phyloP scores from a whole-genome alignment of 2,329 filamentous ascomycete genomes.

The Cladosporium austrohemisphaericum region DNA sequence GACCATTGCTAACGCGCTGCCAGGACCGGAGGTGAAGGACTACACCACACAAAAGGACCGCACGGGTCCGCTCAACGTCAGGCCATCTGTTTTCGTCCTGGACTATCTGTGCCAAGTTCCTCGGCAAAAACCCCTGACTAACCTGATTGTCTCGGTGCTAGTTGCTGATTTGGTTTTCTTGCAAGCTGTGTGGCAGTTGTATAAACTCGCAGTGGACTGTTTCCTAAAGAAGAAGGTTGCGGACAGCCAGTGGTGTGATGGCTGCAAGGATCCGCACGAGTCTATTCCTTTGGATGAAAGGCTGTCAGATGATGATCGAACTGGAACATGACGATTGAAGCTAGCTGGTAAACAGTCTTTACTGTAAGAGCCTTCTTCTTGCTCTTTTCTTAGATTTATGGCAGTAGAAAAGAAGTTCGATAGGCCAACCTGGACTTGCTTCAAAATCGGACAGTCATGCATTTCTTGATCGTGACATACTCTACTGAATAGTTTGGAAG shows the following conservation, averaged over 20 bases:
- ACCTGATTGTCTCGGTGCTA: conserved; percentile 19
- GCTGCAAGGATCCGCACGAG: neutral
- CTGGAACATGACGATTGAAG: too few species aligned
- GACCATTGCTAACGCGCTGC: conserved; percentile 12
- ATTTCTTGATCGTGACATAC: too few species aligned
- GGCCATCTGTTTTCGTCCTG: conserved; percentile 16
- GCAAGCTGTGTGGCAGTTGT: conserved; percentile 20
- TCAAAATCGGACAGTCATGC: too few species aligned
- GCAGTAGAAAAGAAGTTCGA: too few species aligned
- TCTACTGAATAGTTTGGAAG: too few species aligned
- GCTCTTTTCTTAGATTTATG: too few species aligned
- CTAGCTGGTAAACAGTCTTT: too few species aligned
- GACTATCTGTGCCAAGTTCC: conserved; percentile 23
- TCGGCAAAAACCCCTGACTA: conserved; percentile 16
- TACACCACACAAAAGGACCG: neutral
- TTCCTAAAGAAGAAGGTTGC: neutral
- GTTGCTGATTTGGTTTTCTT: conserved; percentile 22
- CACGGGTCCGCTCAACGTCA: conserved; percentile 13
- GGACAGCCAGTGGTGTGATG: neutral
- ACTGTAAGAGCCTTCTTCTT: too few species aligned
- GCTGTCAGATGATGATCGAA: too few species aligned
- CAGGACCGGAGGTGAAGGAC: conserved; percentile 3
- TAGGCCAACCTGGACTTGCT: too few species aligned
- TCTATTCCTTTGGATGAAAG: too few species aligned
- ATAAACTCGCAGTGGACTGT: conserved; percentile 9